Conservation (phyloP, 2,329 filamentous ascomycete genomes). For the Chaetomium strumarium region DNA sequence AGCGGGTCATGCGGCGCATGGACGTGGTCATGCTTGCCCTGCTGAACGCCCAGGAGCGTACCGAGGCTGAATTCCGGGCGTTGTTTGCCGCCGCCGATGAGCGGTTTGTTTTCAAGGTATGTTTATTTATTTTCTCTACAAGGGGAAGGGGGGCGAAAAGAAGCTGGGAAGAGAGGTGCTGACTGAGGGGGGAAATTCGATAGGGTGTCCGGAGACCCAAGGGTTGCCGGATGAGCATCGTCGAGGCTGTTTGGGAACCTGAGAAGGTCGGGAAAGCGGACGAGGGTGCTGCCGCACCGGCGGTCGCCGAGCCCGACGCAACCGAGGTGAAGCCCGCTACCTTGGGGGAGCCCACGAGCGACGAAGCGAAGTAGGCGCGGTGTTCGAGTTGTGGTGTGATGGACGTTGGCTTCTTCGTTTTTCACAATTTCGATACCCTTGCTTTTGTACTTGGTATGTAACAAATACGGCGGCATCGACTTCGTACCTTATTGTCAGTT, state of each 20-base stretch:
- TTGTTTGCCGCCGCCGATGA: conserved; percentile 36
- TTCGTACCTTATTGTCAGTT: too few relatives aligned
- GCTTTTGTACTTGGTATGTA: background rate
- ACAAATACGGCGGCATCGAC: background rate
- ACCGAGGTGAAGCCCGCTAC: background rate
- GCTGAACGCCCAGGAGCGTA: conserved; percentile 40
- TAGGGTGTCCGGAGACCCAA: conserved; percentile 27
- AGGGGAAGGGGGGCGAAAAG: background rate
- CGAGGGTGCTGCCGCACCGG: background rate
- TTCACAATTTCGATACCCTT: conserved; percentile 8
- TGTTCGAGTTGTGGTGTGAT: background rate
- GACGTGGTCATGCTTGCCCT: conserved; percentile 40
- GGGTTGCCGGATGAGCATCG: conserved; percentile 32
- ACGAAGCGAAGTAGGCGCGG: background rate
- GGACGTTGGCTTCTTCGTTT: background rate
- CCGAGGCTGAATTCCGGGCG: conserved; percentile 36
- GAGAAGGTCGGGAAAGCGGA: conserved; percentile 9
- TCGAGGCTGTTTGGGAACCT: conserved; percentile 32
- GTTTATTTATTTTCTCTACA: background rate
- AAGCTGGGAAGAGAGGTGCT: background rate
- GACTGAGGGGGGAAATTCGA: background rate
- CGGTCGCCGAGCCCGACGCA: background rate
- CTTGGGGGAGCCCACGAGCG: background rate
- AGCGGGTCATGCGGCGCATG: conserved; percentile 36
- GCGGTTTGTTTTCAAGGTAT: conserved; percentile 34